These are phyloP conservation scores for Exidia glandulosa DNA, from an alignment of 768 basidiomycete species.

Conservation along the genomic window DNA sequence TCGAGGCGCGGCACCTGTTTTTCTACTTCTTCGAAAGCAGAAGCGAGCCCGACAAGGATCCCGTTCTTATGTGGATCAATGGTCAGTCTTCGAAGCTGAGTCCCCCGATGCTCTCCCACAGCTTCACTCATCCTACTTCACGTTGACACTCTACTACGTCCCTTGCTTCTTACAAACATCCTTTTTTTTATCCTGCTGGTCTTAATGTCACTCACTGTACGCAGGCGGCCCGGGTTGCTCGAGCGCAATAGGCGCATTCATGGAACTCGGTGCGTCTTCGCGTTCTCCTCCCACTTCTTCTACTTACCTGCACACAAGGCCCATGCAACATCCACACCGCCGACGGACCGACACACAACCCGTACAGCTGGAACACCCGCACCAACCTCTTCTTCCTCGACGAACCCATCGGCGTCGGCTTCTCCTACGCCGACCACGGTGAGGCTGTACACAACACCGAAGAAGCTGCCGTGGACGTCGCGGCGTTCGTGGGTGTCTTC, in stretches of 20 bases:
- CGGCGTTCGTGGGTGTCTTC: conserved; percentile 27
- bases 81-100: too few relatives aligned
- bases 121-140: too few relatives aligned
- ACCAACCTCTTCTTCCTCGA: conserved; percentile 26
- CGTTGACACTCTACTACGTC: not conserved
- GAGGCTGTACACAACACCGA: conserved; percentile 19
- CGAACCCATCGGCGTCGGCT: conserved; percentile 15
- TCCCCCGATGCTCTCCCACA: too few relatives aligned
- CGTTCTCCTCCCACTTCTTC: not conserved
- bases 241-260: conserved; percentile 13
- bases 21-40: conserved; percentile 19
- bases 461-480: conserved; percentile 24
- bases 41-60: conserved; percentile 15
- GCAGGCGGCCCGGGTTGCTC: conserved; percentile 30
- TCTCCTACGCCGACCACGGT: conserved; percentile 13
- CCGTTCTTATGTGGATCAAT: conserved; percentile 18
- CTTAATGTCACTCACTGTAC: not conserved
- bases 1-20: conserved; percentile 7
- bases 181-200: too few relatives aligned
- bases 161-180: not conserved
- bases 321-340: conserved; percentile 15
- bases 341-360: conserved; percentile 20
- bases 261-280: conserved; percentile 14
- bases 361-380: conserved; percentile 30
- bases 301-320: not conserved